phyloP scores from a whole-genome alignment of 1,139 yeast species.

The Debaryomyces singareniensis region DNA sequence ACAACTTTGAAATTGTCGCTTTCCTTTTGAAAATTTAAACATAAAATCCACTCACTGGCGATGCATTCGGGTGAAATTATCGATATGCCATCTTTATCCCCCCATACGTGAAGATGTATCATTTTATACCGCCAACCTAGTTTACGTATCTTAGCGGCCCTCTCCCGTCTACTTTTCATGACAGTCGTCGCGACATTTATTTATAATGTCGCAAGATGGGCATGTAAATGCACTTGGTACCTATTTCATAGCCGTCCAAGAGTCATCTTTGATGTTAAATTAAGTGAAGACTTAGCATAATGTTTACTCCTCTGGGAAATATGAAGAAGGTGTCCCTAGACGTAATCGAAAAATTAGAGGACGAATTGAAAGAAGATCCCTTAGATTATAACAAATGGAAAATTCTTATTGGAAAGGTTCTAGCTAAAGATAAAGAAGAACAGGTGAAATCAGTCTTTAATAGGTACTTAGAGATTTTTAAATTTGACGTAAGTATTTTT shows the following conservation, averaged over 20 bases:
- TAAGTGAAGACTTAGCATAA: slow-evolving; percentile 9
- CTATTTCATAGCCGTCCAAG: too few species aligned
- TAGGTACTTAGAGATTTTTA: slow-evolving; percentile 58
- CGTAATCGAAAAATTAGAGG: slow-evolving; percentile 54
- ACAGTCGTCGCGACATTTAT: too few species aligned
- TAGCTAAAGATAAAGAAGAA: slow-evolving; percentile 56
- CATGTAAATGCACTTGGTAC: too few species aligned
- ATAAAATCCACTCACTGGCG: slow-evolving; percentile 31
- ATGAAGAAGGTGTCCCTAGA: slow-evolving; percentile 37
- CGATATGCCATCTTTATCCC: slow-evolving; percentile 27
- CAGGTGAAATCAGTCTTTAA: slow-evolving; percentile 57
- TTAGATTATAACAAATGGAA: slow-evolving; percentile 54
- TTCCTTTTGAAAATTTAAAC: slow-evolving; percentile 4
- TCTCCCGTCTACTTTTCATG: too few species aligned
- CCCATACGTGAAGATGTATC: slow-evolving; percentile 55
- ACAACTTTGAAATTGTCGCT: slow-evolving; percentile 27
- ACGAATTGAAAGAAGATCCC: slow-evolving; percentile 50
- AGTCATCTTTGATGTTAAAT: too few species aligned
- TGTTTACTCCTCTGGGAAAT: slow-evolving; percentile 21
- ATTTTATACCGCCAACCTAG: slow-evolving; percentile 8
- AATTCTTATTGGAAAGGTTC: slow-evolving; percentile 47
- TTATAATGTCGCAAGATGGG: too few species aligned
- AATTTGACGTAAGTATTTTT: slow-evolving; percentile 35
- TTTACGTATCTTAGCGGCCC: too few species aligned
- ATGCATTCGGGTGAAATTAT: slow-evolving; percentile 35